Evolutionary conservation across 169 alveolate species (phyloP), one percentile per base, ranked within the genome.

Genomic region (Plasmodium ovale): DNA sequence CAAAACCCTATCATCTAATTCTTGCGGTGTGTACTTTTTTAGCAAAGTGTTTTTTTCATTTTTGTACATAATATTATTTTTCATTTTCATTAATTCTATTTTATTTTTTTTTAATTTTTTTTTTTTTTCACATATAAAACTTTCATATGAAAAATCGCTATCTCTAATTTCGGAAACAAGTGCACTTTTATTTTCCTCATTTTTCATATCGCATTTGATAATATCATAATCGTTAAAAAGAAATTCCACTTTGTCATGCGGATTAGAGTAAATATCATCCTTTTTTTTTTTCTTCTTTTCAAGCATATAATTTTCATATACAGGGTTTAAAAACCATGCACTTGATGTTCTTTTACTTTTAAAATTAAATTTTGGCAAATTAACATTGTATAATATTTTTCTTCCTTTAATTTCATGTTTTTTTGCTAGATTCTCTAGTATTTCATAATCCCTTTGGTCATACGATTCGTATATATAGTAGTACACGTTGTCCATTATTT

Each of bases 381-480:
- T 79, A 16, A 64, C 70, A 54, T 79, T 56, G 42, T 79, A 79
- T 2, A 21, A 9, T 79, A 79, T 33, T 51, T 35, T 79, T 44
- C 71, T 64, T 44, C 89, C 89, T 79, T 64, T 79, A 56, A 29
- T 79, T 35, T 65, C 84, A 39, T 79, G 89, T 69, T 79, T 79
- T 56, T 79, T 65, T 7, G 89, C 89, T 27, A 79, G 58, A 19
- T 65, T 79, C 19, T 79, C 84, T 39, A 79, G 51, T 47, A 79
- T 56, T 0, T 79, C 89, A 59, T 64, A 79, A 39, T 79, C 89
- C 33, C 54, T 79, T 31, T 79, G 89, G 29, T 79, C 89, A 56
- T 79, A 79, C 27, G 89, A 79, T 79, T 79, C 89, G 29, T 79
- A 79, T 79, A 79, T 79, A 69, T 79, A 79, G 35, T 79, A 79